Evolutionary conservation across 1,284 basidiomycete species (phyloP), one percentile per base, ranked within the genome.

Genomic region (Tilletia walkeri): DNA sequence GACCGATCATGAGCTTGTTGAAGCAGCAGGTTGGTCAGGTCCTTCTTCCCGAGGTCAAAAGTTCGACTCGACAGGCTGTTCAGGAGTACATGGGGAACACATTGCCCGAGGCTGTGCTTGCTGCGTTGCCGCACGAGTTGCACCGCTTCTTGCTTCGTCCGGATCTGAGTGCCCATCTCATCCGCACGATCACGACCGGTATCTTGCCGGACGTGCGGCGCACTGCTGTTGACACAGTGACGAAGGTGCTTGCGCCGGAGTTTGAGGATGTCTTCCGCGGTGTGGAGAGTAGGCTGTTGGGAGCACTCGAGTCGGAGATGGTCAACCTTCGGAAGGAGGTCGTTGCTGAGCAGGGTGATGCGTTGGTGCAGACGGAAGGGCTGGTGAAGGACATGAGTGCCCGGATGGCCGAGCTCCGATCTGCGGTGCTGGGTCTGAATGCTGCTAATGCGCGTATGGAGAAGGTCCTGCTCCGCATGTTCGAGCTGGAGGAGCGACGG

Each of bases 161-260:
- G 34, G 72, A 72, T 30, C 68, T 76, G 65, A 70, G 69, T 30
- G 66, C 66, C 10, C 72, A 78, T 68, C 70, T 78, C 5, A 69
- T 74, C 0, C 66, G 69, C 59, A 72, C 67, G 69, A 76, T 78
- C 39, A 67, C 73, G 1, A 66, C 74, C 41, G 63, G 69, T 66
- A 75, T 78, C 67, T 41, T 78, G 36, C 76, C 76, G 6, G 66
- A 72, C 6, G 72, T 78, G 39, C 76, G 75, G 67, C 72, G 72
- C 41, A 76, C 75, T 2, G 76, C 73, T 9, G 72, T 75, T 65
- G 76, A 78, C 65, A 71, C 73, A 36, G 71, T 78, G 61, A 70
- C 68, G 54, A 70, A 69, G 20, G 77, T 74, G 5, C 70, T 77
- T 16, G 75, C 77, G 7, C 77, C 75, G 34, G 72, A 77, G 68